Base-by-base conservation (phyloP, 2,329 filamentous ascomycete genomes). In the Penicillium sp. region DNA sequence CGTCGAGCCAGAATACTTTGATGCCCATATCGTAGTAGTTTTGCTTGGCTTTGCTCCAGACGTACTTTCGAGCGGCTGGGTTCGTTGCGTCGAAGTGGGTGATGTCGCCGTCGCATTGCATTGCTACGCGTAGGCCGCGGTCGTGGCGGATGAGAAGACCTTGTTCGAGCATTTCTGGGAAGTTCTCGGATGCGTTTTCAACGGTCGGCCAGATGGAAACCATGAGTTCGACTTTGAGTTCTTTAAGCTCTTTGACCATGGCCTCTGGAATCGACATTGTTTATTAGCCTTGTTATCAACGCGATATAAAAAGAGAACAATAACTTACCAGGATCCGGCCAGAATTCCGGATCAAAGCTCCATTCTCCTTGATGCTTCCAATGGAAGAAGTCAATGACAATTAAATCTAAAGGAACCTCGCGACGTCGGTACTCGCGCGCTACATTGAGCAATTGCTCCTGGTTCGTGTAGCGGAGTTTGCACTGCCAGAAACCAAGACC, bases 191-290 rank as follows among this genome's bases (percentile, higher is more conserved):
- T 2, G 69, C 65, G 12, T 76, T 78, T 50, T 88, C 84, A 1
- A 88, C 84, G 0, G 84, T 88, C 0, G 86, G 86, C 86, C 86
- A 88, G 61, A 88, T 81, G 0, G 84, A 87, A 0, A 88, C 83
- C 84, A 88, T 88, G 3, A 88, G 76, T 63, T 88, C 84, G 43
- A 88, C 80, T 0, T 78, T 76, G 56, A 88, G 69, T 0, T 78
- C 75, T 40, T 82, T 76, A 1, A 88, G 76, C 66, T 88, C 85
- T 37, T 76, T 73, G 22, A 88, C 75, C 86, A 88, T 88, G 4
- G 82, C 82, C 43, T 83, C 83, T 75, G 1, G 5, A 11, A 14
- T 35, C 2, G 6, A 19, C 10, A 28, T 38, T 28, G 30, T 25
- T 2, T 40, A 7, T 50, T 19, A 30, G 35, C 30, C 10, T 1